Evolutionary conservation across 2,329 filamentous ascomycete species (phyloP).

Genomic region (Talaromyces verruculosus): DNA sequence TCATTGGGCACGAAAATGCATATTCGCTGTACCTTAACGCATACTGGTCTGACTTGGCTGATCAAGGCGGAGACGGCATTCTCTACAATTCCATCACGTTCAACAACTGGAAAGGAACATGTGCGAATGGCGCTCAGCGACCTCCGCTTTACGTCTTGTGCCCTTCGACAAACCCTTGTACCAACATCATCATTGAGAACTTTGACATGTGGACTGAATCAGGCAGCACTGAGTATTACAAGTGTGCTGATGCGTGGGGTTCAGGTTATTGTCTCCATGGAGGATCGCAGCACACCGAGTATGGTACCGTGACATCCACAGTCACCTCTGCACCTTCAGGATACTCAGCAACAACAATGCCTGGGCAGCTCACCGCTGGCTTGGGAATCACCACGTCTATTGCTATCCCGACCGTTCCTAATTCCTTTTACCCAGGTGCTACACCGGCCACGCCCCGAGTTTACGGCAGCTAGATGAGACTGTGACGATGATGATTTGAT

Average conservation of each 20-base stretch:
- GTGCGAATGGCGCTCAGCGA: constrained; percentile 14
- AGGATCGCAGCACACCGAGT: constrained; percentile 15
- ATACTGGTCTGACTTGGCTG: constrained; percentile 15
- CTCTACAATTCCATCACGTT: constrained; percentile 18
- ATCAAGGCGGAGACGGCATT: not conserved
- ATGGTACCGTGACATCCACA: constrained; percentile 17
- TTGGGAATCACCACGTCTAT: constrained; percentile 18
- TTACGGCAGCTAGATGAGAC: constrained; percentile 6
- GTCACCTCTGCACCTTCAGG: constrained; percentile 15
- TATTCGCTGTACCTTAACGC: constrained; percentile 18
- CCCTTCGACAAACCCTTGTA: constrained; percentile 18
- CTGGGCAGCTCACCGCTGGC: constrained; percentile 12
- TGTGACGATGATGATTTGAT: not conserved
- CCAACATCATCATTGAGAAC: constrained; percentile 18
- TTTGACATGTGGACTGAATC: constrained; percentile 20
- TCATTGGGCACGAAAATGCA: constrained; percentile 17
- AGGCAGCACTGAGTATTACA: constrained; percentile 18
- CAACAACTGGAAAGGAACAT: constrained; percentile 20
- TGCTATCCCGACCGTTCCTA: constrained; percentile 20
- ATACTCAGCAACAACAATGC: constrained; percentile 20
- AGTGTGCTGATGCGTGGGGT: constrained; percentile 20
- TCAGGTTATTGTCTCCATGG: constrained; percentile 15
- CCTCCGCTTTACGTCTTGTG: constrained; percentile 17
- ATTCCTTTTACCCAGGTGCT: constrained; percentile 16
- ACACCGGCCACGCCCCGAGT: constrained; percentile 16